Base-by-base conservation (phyloP, 192 early-diverging fungal species). In the Globomyces pollinis-pini region DNA sequence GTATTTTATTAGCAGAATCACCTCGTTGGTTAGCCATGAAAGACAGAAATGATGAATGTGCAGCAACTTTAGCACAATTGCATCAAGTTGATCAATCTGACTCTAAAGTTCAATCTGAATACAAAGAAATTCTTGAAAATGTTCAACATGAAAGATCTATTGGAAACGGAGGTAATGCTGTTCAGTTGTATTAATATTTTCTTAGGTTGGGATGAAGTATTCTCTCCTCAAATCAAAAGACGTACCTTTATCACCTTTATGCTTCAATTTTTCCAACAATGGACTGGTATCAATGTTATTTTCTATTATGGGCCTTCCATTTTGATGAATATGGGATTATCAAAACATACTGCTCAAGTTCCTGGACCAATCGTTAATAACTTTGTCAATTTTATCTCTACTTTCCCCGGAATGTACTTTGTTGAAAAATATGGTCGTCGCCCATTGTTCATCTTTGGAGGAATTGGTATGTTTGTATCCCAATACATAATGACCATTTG, bases 321-420 rank as follows among this genome's bases (percentile, higher is more conserved):
- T 24, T 64, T 64, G 67, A 42, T 16, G 11, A 56, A 12, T 47
- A 41, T 71, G 33, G 72, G 72, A 7, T 70, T 75, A 31, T 67
- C 80, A 29, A 72, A 75, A 45, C 63, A 83, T 38, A 58, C 75
- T 53, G 81, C 84, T 3, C 77, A 84, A 15, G 34, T 63, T 33
- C 38, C 43, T 24, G 26, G 72, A 52, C 50, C 65, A 36, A 81
- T 86, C 35, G 73, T 88, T 50, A 81, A 84, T 57, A 84, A 86
- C 60, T 74, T 88, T 50, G 68, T 95, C 60, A 97, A 96, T 70
- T 76, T 91, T 21, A 54, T 93, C 52, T 73, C 78, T 29, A 95
- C 91, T 23, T 79, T 97, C 58, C 93, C 93, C 21, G 91, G 89
- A 38, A 96, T 94, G 59, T 72, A 88, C 43, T 86, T 76, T 63